These are phyloP conservation scores for Piper longum DNA, from an alignment of 164 flowering plant species.

Conservation along the genomic window DNA sequence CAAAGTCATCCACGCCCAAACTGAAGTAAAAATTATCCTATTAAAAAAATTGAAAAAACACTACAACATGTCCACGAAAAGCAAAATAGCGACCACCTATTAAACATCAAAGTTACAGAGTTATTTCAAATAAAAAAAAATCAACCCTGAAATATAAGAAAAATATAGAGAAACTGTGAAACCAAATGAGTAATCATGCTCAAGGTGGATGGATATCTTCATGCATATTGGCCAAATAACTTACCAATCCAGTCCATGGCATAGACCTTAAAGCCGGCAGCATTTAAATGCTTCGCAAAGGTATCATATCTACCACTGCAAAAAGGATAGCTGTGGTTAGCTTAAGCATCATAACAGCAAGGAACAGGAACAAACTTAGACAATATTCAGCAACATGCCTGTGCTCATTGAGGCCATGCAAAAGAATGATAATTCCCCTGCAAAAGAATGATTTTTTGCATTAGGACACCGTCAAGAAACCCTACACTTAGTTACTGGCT, in stretches of 20 bases:
- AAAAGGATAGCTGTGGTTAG: neutral
- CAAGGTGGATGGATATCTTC: neutral
- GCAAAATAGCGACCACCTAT: too few species aligned
- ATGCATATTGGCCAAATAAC: conserved; percentile 3
- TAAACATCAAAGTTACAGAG: too few species aligned
- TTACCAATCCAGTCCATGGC: conserved; percentile 96
- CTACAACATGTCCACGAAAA: too few species aligned
- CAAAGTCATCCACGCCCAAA: too few species aligned
- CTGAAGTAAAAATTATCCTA: too few species aligned
- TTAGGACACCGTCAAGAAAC: too few species aligned
- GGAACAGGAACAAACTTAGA: neutral
- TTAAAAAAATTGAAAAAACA: too few species aligned
- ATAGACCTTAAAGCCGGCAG: conserved; percentile 69
- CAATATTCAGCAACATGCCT: conserved; percentile 32
- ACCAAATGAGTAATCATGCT: neutral
- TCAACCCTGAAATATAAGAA: too few species aligned
- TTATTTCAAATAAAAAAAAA: too few species aligned
- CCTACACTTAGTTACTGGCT: too few species aligned
- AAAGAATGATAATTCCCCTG: conserved; percentile 64
- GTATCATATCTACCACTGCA: conserved; percentile 63
- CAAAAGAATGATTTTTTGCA: conserved; percentile 5
- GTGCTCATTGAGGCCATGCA: conserved; percentile 96
- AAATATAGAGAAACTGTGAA: neutral
- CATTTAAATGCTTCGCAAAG: conserved; percentile 76
- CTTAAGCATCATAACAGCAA: neutral